Evolutionary conservation across 805 yeast species (phyloP).

Genomic region (Candida ortonii): DNA sequence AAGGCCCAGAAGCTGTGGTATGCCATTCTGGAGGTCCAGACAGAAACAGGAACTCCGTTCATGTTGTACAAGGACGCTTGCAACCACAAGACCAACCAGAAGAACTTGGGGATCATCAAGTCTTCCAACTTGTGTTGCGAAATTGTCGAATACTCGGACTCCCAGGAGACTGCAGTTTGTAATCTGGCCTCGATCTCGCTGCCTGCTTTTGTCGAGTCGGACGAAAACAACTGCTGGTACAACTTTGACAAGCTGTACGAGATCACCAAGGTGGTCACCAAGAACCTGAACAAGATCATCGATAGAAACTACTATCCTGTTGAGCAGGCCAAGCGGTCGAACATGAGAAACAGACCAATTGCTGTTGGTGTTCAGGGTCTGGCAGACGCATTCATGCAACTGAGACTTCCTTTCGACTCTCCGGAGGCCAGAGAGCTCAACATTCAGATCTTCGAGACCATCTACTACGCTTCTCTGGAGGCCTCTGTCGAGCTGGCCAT

Average conservation of each 20-base stretch:
- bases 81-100: constrained; percentile 55
- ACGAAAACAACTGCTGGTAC: constrained; percentile 43
- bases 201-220: constrained; percentile 52
- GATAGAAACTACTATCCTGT: constrained; percentile 58
- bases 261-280: constrained; percentile 51
- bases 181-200: constrained; percentile 59
- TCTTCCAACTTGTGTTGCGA: constrained; percentile 63
- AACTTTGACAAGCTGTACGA: constrained; percentile 55
- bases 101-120: constrained; percentile 58
- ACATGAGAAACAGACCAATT: constrained; percentile 58
- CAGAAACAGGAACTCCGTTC: constrained; percentile 65
- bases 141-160: constrained; percentile 57
- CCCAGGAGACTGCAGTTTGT: constrained; percentile 60
- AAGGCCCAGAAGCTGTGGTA: constrained; percentile 64
- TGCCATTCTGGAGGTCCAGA: constrained; percentile 57
- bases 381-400: constrained; percentile 55
- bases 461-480: constrained; percentile 58
- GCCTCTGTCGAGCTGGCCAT: constrained; percentile 53
- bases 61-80: constrained; percentile 65
- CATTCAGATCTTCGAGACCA: constrained; percentile 59
- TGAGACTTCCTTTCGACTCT: constrained; percentile 57
- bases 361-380: constrained; percentile 65
- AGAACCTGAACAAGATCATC: constrained; percentile 54
- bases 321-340: constrained; percentile 50
- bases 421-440: constrained; percentile 54